Conservation (phyloP, 1,284 basidiomycete genomes). For the Malassezia vespertilionis region DNA sequence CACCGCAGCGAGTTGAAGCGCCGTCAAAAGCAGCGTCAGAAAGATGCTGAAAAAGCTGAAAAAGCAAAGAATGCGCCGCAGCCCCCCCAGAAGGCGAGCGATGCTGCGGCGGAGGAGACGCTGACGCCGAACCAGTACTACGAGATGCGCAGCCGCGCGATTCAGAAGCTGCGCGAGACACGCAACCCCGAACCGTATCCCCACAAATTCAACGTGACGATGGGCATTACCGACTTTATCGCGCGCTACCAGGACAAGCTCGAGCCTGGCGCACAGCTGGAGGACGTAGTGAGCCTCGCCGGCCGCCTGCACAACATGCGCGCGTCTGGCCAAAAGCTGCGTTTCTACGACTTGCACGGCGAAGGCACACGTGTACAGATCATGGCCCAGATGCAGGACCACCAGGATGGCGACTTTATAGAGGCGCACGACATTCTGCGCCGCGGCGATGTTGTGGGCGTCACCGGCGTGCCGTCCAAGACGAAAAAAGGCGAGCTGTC, state of each 20-base stretch:
- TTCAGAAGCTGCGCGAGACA: constrained; percentile 72
- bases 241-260: constrained; percentile 58
- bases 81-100: constrained; percentile 15
- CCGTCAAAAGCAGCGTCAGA: constrained; percentile 56
- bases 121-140: constrained; percentile 68
- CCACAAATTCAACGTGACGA: constrained; percentile 90
- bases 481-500: constrained; percentile 95
- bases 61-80: constrained; percentile 50
- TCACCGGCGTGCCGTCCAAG: constrained; percentile 74
- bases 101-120: constrained; percentile 29
- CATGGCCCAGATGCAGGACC: constrained; percentile 76
- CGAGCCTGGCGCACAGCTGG: constrained; percentile 37
- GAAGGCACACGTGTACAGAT: constrained; percentile 92
- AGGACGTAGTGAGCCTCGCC: constrained; percentile 56
- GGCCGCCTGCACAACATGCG: constrained; percentile 88
- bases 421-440: constrained; percentile 74
- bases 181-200: constrained; percentile 81
- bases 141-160: constrained; percentile 77
- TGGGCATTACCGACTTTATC: constrained; percentile 69
- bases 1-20: constrained; percentile 31
- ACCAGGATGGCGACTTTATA: constrained; percentile 55
- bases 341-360: constrained; percentile 87
- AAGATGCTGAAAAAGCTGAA: constrained; percentile 71
- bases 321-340: constrained; percentile 68
- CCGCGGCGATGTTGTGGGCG: constrained; percentile 90